Conservation (phyloP, 768 basidiomycete genomes). For the Tricholoma bakamatsutake region DNA sequence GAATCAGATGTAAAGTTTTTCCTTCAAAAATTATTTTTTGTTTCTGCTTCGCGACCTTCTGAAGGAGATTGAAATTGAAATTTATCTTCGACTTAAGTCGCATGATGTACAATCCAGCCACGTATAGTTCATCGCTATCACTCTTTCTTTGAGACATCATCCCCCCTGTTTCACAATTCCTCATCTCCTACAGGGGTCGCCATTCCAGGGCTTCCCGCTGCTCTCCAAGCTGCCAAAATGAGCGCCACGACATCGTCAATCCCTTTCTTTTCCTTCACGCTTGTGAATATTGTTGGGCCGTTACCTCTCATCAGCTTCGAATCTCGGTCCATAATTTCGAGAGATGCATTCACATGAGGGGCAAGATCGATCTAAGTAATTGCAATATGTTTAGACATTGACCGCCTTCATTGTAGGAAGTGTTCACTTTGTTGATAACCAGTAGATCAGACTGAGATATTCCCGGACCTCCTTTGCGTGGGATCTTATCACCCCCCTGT, state of each 20-base stretch:
- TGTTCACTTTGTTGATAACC: slow-evolving; percentile 85
- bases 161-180: slow-evolving; percentile 1
- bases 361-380: slow-evolving; percentile 80
- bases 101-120: background rate
- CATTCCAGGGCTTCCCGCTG: slow-evolving; percentile 69
- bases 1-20: too few relatives aligned
- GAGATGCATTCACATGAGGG: slow-evolving; percentile 84
- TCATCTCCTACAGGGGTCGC: slow-evolving; percentile 41
- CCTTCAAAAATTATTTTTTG: background rate
- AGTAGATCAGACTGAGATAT: slow-evolving; percentile 95
- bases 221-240: slow-evolving; percentile 84
- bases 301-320: slow-evolving; percentile 90
- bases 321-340: slow-evolving; percentile 93
- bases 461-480: slow-evolving; percentile 95
- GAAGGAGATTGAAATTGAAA: background rate
- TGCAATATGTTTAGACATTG: background rate
- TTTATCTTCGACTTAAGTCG: background rate
- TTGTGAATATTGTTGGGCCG: slow-evolving; percentile 90
- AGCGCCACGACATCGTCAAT: slow-evolving; percentile 79
- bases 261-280: slow-evolving; percentile 71
- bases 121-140: background rate
- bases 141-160: background rate
- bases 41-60: background rate
- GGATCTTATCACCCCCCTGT: slow-evolving; percentile 97
- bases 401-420: background rate